These are phyloP conservation scores for Suillus sp. DNA, from an alignment of 768 basidiomycete species.

Conservation along the genomic window DNA sequence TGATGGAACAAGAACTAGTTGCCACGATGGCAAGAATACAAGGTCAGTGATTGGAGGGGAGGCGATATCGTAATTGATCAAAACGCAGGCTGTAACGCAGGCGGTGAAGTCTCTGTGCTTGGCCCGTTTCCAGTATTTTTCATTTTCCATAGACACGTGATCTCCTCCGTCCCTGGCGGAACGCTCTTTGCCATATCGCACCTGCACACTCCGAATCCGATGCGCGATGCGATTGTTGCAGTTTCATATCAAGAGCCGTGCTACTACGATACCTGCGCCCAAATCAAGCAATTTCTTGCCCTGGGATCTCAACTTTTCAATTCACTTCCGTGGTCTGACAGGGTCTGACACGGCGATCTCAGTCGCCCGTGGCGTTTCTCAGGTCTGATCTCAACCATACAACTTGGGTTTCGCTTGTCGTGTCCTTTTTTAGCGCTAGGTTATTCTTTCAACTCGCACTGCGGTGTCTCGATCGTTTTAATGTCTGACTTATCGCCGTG, in stretches of 20 bases:
- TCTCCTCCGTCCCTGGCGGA: slow-evolving; percentile 27
- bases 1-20: background rate
- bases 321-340: slow-evolving; percentile 25
- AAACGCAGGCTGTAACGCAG: slow-evolving; percentile 4
- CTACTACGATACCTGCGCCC: slow-evolving; percentile 23
- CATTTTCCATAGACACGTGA: too few species aligned
- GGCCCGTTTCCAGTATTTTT: slow-evolving; percentile 8
- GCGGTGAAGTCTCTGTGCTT: slow-evolving; percentile 18
- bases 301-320: slow-evolving; percentile 10
- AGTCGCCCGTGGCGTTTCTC: slow-evolving; percentile 20
- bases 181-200: slow-evolving; percentile 12
- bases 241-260: slow-evolving; percentile 23
- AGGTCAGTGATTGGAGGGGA: slow-evolving; percentile 1
- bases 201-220: slow-evolving; percentile 13
- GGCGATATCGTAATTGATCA: background rate
- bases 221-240: slow-evolving; percentile 9
- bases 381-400: slow-evolving; percentile 26
- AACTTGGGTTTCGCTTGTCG: slow-evolving; percentile 20
- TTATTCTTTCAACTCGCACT: slow-evolving; percentile 24
- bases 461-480: slow-evolving; percentile 41
- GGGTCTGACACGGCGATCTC: slow-evolving; percentile 25
- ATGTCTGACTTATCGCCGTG: slow-evolving; percentile 34
- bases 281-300: slow-evolving; percentile 23
- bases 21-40: slow-evolving; percentile 5
- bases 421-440: slow-evolving; percentile 29